Conservation (phyloP, 2,329 filamentous ascomycete genomes). For the Phoma herbarum region DNA sequence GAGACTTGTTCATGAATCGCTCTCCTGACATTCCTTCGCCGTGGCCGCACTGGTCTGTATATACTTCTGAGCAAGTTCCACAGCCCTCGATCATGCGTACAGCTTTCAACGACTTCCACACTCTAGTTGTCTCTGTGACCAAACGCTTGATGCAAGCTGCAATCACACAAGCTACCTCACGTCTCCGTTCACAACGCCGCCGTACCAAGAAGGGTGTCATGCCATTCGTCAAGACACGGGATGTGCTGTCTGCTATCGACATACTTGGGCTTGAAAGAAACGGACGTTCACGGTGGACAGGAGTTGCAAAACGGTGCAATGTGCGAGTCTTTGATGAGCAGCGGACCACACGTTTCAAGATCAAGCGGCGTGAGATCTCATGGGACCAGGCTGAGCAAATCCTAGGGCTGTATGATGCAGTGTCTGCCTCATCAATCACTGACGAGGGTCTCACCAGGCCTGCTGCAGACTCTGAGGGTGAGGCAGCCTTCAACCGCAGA, state of each 20-base stretch:
- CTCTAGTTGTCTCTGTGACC: conserved; percentile 72
- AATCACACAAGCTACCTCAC: conserved; percentile 74
- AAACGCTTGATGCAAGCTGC: conserved; percentile 74
- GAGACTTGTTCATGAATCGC: conserved; percentile 50
- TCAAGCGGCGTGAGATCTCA: conserved; percentile 52
- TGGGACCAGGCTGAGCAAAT: conserved; percentile 53
- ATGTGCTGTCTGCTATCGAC: conserved; percentile 64
- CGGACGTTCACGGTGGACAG: conserved; percentile 61
- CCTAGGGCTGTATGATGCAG: conserved; percentile 22
- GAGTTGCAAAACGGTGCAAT: conserved; percentile 61
- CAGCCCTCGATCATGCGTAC: conserved; percentile 77
- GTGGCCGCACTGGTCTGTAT: conserved; percentile 46
- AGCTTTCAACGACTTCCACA: conserved; percentile 78
- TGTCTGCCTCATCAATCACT: conserved; percentile 39
- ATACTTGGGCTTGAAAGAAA: conserved; percentile 61
- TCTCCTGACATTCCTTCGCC: conserved; percentile 37
- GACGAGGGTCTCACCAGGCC: conserved; percentile 33
- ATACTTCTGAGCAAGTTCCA: conserved; percentile 32
- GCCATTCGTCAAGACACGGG: conserved; percentile 54
- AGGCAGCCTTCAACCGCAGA: conserved; percentile 28
- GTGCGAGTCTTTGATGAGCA: conserved; percentile 57
- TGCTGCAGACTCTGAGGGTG: conserved; percentile 25
- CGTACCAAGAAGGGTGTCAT: conserved; percentile 39
- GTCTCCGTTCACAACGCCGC: conserved; percentile 63
- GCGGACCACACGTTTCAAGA: conserved; percentile 18